Evolutionary conservation across 495 filamentous ascomycete species (phyloP), one percentile per base, ranked within the genome.

Genomic region (Penicillium waksmanii): DNA sequence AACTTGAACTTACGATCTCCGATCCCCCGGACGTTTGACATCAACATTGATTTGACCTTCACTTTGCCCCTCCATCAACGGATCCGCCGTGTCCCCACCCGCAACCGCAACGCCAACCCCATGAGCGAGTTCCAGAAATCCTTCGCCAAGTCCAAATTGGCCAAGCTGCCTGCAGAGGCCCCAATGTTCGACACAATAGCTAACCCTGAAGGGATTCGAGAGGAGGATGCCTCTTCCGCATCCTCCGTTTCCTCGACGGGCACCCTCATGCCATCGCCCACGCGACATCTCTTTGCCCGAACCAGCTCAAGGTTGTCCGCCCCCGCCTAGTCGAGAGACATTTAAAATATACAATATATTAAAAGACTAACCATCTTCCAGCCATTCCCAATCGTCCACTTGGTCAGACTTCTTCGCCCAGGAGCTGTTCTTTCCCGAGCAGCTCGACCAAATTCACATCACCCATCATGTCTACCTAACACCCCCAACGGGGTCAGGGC

Each of bases 341-440:
- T 46, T 46, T 3, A 9, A 3, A 46, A 3, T 46, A 38, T 38
- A 38, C 42, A 17, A 46, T 21, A 9, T 9, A 46, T 46, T 3
- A 12, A 46, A 46, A 2, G 0, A 10, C n/a, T 46, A 19, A 46
- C 18, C 42, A 15, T 27, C 10, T n/a, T 48, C 46, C 11, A 48
- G 46, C 60, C 66, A 71, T 51, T 53, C 67, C n/a, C 49, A 69
- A 71, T 68, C 82, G 34, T 62, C 93, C n/a, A 80, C 84, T 56
- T 98, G 95, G 95, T 89, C 87, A 15, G 85, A 89, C 49, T 97
- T 93, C 78, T 97, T 97, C 76, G 80, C 87, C 53, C 88, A 91
- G 62, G 93, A 96, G 67, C 82, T 96, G 47, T 92, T 87, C 67
- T 81, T 96, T 42, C 73, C 84, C 33, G 72, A 80, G 66, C 58